Evolutionary conservation across 371 early-diverging fungal species (phyloP), one percentile per base, ranked within the genome.

Genomic region (Mucor sp.): DNA sequence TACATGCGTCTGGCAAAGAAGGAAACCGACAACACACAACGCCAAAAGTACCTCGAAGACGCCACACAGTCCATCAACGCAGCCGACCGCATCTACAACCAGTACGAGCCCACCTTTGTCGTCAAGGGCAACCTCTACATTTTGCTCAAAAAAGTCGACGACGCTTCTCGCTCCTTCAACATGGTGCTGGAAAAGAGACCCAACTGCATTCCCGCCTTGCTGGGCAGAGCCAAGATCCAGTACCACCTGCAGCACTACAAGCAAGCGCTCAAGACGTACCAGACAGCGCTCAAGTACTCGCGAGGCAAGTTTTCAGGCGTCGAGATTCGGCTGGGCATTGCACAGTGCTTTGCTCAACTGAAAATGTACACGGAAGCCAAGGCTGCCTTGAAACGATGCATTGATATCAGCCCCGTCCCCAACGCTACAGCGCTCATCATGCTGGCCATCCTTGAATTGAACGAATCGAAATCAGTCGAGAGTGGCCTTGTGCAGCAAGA

Each of bases 321-420:
- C 0, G 94, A 96, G 64, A 88, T 91, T 44, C 89, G 96, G 17
- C 70, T 95, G n/a, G 90, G 94, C 21, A 94, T 97, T 69, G 96
- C 94, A 4, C 80, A 94, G 57, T 96, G 96, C 69, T 94, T 89
- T 79, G 84, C 89, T 60, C 87, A 87, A 55, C 82, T 96, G 15
- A 90, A 89, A 2, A 91, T 91, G 87, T 44, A 69, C 9, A 76
- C 75, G 1, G 82, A 90, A 57, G 95, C 98, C 2, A 82, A 86
- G 28, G 65, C 67, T 19, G 93, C 95, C 0, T 90, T 96, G 67
- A 79, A 83, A 57, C 82, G 94, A 1, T 92, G 90, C 19, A 67
- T 91, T 35, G 85, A 90, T 65, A 55, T 89, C 71, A 66, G 73
- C 14, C 48, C 72, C 14, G 60, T 41, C 4, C 70, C 83, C 50